These are phyloP conservation scores for Calonectria pteridis DNA, from an alignment of 2,329 filamentous ascomycete genomes.

Conservation along the genomic window DNA sequence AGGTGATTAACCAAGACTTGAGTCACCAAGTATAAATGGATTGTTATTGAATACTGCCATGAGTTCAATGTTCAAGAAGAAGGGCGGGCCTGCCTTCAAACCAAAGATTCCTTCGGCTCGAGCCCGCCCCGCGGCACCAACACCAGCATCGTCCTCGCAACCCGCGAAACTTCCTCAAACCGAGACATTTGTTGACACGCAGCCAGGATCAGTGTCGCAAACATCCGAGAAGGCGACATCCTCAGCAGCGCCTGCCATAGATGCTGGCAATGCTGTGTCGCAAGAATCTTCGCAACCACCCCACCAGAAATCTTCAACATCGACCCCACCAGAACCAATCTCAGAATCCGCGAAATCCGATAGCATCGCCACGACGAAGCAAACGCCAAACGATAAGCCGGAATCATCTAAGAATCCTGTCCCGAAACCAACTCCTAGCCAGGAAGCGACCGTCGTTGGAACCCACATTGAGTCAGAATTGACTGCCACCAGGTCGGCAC, in stretches of 20 bases:
- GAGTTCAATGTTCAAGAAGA: constrained; percentile 78
- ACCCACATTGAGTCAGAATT: constrained; percentile 7
- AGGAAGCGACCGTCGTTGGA: neutral
- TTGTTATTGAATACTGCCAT: constrained; percentile 53
- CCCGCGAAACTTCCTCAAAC: constrained; percentile 35
- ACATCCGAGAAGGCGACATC: constrained; percentile 10
- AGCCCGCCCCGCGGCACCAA: constrained; percentile 59
- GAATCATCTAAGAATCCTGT: neutral
- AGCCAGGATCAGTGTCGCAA: constrained; percentile 22
- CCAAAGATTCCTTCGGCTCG: constrained; percentile 74
- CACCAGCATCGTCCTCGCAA: constrained; percentile 47
- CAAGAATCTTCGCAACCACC: constrained; percentile 27
- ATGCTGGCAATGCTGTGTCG: constrained; percentile 20
- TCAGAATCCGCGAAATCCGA: constrained; percentile 33
- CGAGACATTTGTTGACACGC: constrained; percentile 29
- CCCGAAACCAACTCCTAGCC: neutral
- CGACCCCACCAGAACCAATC: constrained; percentile 38
- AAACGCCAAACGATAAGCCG: neutral
- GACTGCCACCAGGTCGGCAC: constrained; percentile 11
- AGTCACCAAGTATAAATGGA: constrained; percentile 32
- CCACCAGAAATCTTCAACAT: constrained; percentile 33
- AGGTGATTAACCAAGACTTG: constrained; percentile 22
- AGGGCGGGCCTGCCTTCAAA: constrained; percentile 73
- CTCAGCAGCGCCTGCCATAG: constrained; percentile 1
- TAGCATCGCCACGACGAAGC: constrained; percentile 7